Evolutionary conservation across 208 protist species (phyloP), one percentile per base, ranked within the genome.

Genomic region (Leishmania martiniquensis): DNA sequence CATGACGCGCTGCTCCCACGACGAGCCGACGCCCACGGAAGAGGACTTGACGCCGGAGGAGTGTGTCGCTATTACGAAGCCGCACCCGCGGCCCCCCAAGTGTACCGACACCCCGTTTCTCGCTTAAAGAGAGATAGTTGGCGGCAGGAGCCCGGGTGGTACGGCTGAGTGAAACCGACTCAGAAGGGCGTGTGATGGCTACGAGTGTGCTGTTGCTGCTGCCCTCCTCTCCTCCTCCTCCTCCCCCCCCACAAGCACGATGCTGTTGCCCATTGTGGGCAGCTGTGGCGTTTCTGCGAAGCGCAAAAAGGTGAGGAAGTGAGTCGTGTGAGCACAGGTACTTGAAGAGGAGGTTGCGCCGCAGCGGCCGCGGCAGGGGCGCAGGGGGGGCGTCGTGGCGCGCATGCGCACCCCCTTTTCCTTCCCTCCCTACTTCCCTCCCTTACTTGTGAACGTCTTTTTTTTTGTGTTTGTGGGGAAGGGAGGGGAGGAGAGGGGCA

Each of bases 31-130:
- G 72, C 79, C 85, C 49, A 87, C 82, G 72, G 57, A 81, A n/a
- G 80, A 87, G 25, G 79, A 87, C 1, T 49, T 42, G 17, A 32
- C 69, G 10, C 69, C 80, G 45, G 79, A 78, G 39, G 79, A 91
- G 49, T 79, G 45, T 32, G 90, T 97, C 13, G 54, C 72, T 37
- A 85, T 97, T 55, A 93, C 88, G 17, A 97, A 97, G 75, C 93
- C 93, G 39, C 49, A 92, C 13, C 91, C 91, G 3, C 90, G 91
- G 22, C 93, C 91, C 2, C 86, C 90, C 13, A 93, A 91, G 68
- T 96, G 91, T 82, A 95, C 89, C 1, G 91, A 94, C 20, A 94
- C 90, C 0, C 93, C 93, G 2, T 97, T 97, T 78, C 84, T 95
- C 15, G 78, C 75, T 0, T 78, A 76, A 75, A 39, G 29, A 75